phyloP scores from a whole-genome alignment of 768 basidiomycete species.

The Nevesoporus exiguus region DNA sequence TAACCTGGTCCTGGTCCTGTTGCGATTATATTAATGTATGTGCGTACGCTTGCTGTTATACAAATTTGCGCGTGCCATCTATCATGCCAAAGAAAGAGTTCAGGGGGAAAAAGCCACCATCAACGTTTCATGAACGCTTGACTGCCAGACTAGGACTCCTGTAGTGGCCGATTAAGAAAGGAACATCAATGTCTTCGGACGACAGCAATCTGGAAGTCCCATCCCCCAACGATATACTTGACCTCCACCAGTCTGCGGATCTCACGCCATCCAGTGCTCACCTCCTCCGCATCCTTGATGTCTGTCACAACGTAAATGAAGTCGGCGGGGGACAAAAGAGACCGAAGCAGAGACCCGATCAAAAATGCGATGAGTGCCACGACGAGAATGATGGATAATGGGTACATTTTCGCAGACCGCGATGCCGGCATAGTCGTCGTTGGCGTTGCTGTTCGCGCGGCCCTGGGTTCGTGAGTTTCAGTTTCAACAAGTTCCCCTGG shows the following conservation, averaged over 20 bases:
- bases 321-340: slow-evolving; percentile 85
- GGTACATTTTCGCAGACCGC: slow-evolving; percentile 29
- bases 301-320: slow-evolving; percentile 79
- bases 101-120: not conserved
- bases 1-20: not conserved
- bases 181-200: slow-evolving; percentile 60
- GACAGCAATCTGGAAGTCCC: slow-evolving; percentile 86
- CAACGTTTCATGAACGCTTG: not conserved
- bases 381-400: slow-evolving; percentile 59
- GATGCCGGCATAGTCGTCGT: slow-evolving; percentile 5
- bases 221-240: slow-evolving; percentile 76
- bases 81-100: slow-evolving; percentile 1
- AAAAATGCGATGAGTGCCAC: slow-evolving; percentile 86
- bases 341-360: slow-evolving; percentile 86
- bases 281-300: slow-evolving; percentile 49
- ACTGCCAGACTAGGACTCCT: not conserved
- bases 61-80: slow-evolving; percentile 9
- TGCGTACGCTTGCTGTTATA: slow-evolving; percentile 7
- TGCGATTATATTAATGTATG: not conserved
- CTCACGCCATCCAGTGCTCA: slow-evolving; percentile 72
- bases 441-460: not conserved
- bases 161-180: not conserved
- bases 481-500: slow-evolving; percentile 35
- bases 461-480: slow-evolving; percentile 10
- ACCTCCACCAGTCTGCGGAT: slow-evolving; percentile 78